Base-by-base conservation (phyloP, 306 rosid genomes). In the Acacia crassicarpa region DNA sequence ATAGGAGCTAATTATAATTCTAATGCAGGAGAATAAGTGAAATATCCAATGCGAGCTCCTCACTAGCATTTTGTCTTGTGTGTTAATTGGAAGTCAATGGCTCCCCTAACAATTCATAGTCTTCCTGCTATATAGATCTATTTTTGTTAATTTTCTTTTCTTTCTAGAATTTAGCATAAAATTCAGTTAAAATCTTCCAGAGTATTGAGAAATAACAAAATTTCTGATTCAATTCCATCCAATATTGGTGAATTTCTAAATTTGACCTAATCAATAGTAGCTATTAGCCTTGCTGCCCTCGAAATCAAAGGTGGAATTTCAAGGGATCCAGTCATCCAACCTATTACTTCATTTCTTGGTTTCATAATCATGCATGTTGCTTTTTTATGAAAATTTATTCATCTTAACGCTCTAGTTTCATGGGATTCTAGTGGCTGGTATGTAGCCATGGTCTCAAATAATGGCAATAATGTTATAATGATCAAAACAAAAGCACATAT, bases 141-240 rank as follows among this genome's bases (percentile, higher is more conserved):
- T 41, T 15, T 79, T 16, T 81, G 65, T 23, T 40, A 41, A 68
- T 69, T 4, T 45, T 11, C n/a, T n/a, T n/a, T n/a, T n/a, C n/a
- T n/a, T n/a, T n/a, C 65, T 19, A 35, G 23, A 74, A 77, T 40
- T 16, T 74, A 63, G 48, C 76, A 16, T 74, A 78, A 81, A 27
- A 22, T 44, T 75, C 65, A 45, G 33, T 84, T 70, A 67, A 51
- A 48, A 51, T 86, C 59, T 75, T 84, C 89, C 92, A 92, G 97
- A 72, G 93, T 78, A 33, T 81, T 92, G 83, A 91, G 93, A 78
- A 88, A 92, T 77, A 92, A 77, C 88, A 90, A 92, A 25, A 86
- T 92, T 23, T 78, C 93, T 72, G 92, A 86, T 84, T 83, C 91
- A 73, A 85, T 94, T 83, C 98, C 93, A 63, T 83, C 94, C 30